A percentile compares a stretch with the other conserved stretches of the same genome.
These are phyloP conservation scores for Drechslerella coelobrocha DNA, from an alignment of 2,329 filamentous ascomycete genomes.

Conservation along the genomic window DNA sequence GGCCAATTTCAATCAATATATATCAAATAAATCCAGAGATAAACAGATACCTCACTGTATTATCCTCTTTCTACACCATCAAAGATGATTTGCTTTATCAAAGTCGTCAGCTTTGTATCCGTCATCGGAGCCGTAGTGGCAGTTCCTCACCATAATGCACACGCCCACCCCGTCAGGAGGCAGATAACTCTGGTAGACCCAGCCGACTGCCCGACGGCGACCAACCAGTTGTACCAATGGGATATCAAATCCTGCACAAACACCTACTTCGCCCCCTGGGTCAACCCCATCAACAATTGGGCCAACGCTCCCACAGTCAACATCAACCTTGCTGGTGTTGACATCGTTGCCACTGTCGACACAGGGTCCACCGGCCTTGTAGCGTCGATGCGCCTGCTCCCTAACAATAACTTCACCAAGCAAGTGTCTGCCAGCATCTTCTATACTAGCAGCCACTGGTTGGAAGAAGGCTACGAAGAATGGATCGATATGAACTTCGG, in stretches of 20 bases:
- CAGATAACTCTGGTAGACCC: conserved; percentile 13
- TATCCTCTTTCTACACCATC: too few species aligned
- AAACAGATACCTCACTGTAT: too few species aligned
- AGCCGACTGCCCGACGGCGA: conserved; percentile 6
- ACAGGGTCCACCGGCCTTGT: conserved; percentile 35
- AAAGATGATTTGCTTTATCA: too few species aligned
- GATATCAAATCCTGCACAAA: conserved; percentile 21
- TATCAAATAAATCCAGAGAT: too few species aligned
- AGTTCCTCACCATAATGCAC: background rate
- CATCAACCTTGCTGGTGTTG: conserved; percentile 30
- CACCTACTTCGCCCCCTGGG: conserved; percentile 30
- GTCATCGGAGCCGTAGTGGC: conserved; percentile 8
- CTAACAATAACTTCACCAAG: conserved; percentile 27
- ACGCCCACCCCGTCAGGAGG: background rate
- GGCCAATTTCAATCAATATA: too few species aligned
- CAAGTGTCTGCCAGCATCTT: conserved; percentile 25
- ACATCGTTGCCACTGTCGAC: conserved; percentile 25
- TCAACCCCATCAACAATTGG: conserved; percentile 22
- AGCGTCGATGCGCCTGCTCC: conserved; percentile 28
- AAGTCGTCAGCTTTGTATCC: conserved; percentile 3
- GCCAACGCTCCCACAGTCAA: conserved; percentile 29
- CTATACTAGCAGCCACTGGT: conserved; percentile 44
- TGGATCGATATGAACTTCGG: conserved; percentile 43
- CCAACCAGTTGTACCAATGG: conserved; percentile 23
- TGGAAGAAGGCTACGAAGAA: conserved; percentile 47